Evolutionary conservation across 2,329 filamentous ascomycete species (phyloP), one percentile per base, ranked within the genome.

Genomic region (Moelleriella libera): DNA sequence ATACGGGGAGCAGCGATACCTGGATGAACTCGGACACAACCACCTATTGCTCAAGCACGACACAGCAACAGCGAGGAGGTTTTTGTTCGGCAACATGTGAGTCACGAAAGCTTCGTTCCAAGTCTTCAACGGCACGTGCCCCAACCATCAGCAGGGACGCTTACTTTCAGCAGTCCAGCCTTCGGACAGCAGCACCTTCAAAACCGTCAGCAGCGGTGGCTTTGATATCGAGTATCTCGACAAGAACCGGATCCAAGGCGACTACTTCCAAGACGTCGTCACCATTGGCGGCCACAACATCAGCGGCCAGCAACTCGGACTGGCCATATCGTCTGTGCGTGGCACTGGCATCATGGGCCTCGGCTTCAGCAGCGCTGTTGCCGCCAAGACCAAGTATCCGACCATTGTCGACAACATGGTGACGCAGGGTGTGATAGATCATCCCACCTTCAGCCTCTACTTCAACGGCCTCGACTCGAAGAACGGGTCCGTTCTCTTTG

Each of bases 401-500:
- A 77, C 85, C 58, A 67, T 90, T 32, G 70, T 87, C 14, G 73
- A 80, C 59, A 70, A 78, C 53, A 71, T 92, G 60, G 71, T 78
- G 28, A 60, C 74, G 30, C 73, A 85, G 55, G 76, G 75, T 41
- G 59, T 75, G 45, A 85, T 86, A 57, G 69, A 72, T 47, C 71
- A 70, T 30, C 76, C 77, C 54, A 79, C 80, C 4, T 88, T 84
- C 64, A 85, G 81, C 51, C 63, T 88, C 30, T 87, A 81, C 68
- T 68, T 78, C 59, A 64, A 89, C 63, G 82, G 87, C 58, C 64
- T 88, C 11, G 65, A 68, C 50, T 60, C 83, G 1, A 76, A 72
- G 48, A 79, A 74, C 3, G 86, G 86, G 45, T 80, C 69, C 53
- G 80, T 90, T 50, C 71, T 90, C 8, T 92, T 92, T 54, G 86